Conservation (phyloP, 129 eudicot genomes). For the Tagetes erecta region DNA sequence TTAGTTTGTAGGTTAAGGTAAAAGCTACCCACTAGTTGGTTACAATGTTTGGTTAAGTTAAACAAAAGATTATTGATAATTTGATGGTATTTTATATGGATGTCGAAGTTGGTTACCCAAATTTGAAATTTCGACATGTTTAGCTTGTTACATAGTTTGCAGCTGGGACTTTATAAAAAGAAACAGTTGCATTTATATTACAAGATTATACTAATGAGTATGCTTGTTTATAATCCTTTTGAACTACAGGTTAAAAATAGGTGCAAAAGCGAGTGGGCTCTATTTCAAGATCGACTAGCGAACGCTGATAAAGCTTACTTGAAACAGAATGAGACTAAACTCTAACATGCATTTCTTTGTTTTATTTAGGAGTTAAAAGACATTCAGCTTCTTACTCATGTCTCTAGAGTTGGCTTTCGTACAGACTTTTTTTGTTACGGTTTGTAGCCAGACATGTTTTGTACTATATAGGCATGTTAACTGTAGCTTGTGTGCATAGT, state of each 20-base stretch:
- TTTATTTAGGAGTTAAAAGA: background rate
- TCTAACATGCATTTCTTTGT: conserved; percentile 19
- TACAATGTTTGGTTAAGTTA: too few relatives aligned
- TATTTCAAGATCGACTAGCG: conserved; percentile 59
- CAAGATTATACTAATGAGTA: background rate
- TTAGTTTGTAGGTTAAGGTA: too few relatives aligned
- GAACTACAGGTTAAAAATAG: conserved; percentile 63
- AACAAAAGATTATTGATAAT: too few relatives aligned
- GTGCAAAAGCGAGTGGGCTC: conserved; percentile 71
- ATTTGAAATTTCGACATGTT: background rate
- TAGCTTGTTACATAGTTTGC: background rate
- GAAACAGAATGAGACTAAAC: conserved; percentile 34
- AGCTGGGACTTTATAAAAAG: background rate
- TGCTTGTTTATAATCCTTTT: background rate
- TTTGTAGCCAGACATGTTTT: conserved; percentile 22
- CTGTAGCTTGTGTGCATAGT: conserved; percentile 27
- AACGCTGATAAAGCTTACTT: conserved; percentile 67
- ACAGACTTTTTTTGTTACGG: background rate
- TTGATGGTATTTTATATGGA: too few relatives aligned
- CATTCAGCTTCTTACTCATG: conserved; percentile 18
- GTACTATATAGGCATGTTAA: conserved; percentile 25
- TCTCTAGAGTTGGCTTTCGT: conserved; percentile 17
- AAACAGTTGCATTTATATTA: background rate
- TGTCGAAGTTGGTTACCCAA: background rate
- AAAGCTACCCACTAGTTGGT: too few relatives aligned